Evolutionary conservation across 148 eudicot genomes (phyloP).

Genomic region (Rhododendron vialii): DNA sequence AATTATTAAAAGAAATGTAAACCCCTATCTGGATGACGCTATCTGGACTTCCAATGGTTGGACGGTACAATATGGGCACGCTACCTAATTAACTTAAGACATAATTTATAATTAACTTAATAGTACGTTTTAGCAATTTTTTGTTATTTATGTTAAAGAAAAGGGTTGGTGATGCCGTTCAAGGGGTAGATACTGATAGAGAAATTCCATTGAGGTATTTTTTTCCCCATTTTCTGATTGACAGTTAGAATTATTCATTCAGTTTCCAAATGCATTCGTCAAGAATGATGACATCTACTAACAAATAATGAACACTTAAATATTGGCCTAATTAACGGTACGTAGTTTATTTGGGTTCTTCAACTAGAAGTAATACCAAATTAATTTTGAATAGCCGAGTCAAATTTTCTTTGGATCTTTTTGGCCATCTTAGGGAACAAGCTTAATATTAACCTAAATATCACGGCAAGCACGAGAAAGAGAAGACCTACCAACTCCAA

Average conservation of each 20-base stretch:
- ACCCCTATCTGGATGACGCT: not conserved
- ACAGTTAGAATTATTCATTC: not conserved
- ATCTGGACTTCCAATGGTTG: not conserved
- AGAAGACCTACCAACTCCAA: too few species aligned
- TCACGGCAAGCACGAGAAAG: too few species aligned
- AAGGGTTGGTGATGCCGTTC: not conserved
- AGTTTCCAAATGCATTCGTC: too few species aligned
- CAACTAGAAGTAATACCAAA: not conserved
- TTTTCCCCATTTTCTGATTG: too few species aligned
- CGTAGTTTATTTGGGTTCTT: not conserved
- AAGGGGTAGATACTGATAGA: not conserved
- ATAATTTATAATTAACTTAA: too few species aligned
- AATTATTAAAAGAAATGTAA: not conserved
- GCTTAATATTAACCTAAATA: too few species aligned
- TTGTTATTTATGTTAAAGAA: not conserved
- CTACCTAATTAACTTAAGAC: not conserved
- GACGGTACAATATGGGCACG: not conserved
- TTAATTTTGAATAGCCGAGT: not conserved
- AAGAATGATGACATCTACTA: too few species aligned
- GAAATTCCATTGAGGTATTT: not conserved
- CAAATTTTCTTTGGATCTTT: not conserved
- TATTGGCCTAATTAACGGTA: not conserved
- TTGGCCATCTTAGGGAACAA: too few species aligned
- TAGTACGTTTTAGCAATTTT: not conserved
- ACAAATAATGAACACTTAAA: too few species aligned